A percentile compares a stretch with the other conserved stretches of the same genome.
Evolutionary conservation across 495 filamentous ascomycete genomes (phyloP).

Genomic region (Podospora pseudocomata): DNA sequence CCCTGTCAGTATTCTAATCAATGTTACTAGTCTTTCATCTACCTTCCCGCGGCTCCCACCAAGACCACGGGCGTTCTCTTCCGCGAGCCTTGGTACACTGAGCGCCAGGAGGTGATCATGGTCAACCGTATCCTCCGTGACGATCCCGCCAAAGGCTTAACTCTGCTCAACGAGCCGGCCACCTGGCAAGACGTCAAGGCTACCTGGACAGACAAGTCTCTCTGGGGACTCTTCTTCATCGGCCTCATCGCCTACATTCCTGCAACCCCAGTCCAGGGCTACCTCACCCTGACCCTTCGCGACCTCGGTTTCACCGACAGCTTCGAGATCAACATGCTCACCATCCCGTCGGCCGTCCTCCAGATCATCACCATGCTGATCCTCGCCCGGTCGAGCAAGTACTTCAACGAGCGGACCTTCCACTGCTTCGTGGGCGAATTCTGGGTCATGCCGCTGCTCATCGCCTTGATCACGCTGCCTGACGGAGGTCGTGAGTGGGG

Average conservation of each 20-base stretch:
- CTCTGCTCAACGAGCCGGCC: slow-evolving; percentile 40
- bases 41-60: slow-evolving; percentile 53
- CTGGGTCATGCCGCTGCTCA: slow-evolving; percentile 45
- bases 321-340: slow-evolving; percentile 67
- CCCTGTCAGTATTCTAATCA: slow-evolving; percentile 24
- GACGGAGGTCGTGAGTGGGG: slow-evolving; percentile 38
- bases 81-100: slow-evolving; percentile 49
- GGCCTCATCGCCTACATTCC: slow-evolving; percentile 59
- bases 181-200: slow-evolving; percentile 58
- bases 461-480: slow-evolving; percentile 39
- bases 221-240: slow-evolving; percentile 67
- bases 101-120: slow-evolving; percentile 56
- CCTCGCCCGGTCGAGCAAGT: slow-evolving; percentile 41
- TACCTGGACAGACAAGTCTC: slow-evolving; percentile 59
- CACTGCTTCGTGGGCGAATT: slow-evolving; percentile 44
- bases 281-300: slow-evolving; percentile 60
- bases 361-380: slow-evolving; percentile 47
- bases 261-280: slow-evolving; percentile 47
- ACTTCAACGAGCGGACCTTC: slow-evolving; percentile 44
- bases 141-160: slow-evolving; percentile 58
- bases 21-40: slow-evolving; percentile 49
- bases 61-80: slow-evolving; percentile 50
- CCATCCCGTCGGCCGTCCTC: slow-evolving; percentile 51
- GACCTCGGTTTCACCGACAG: slow-evolving; percentile 57
- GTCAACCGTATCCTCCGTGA: slow-evolving; percentile 71